A percentile compares a stretch with the other conserved stretches of the same genome.
Evolutionary conservation across 2,329 filamentous ascomycete genomes (phyloP).

Genomic region (Clonostachys solani): DNA sequence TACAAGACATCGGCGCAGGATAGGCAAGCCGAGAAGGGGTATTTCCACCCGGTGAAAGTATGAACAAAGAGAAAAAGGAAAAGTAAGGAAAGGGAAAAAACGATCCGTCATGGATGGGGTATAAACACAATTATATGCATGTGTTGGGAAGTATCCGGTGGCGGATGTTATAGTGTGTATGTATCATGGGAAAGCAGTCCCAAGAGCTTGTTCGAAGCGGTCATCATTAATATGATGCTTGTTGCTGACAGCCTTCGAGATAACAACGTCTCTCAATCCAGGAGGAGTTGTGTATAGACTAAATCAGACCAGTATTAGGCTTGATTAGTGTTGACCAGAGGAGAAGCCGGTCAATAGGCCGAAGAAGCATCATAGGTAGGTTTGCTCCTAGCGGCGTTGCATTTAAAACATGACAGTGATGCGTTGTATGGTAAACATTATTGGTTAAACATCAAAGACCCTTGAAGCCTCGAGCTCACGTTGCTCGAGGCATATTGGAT

Average conservation of each 20-base stretch:
- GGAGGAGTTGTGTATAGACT: too few species aligned
- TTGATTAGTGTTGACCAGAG: too few species aligned
- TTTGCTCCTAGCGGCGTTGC: too few species aligned
- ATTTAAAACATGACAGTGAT: too few species aligned
- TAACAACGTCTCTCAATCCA: too few species aligned
- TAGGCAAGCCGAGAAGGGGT: constrained; percentile 5
- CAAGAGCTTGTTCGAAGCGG: background rate
- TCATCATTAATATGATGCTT: background rate
- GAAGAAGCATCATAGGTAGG: too few species aligned
- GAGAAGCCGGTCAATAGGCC: too few species aligned
- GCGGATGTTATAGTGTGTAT: background rate
- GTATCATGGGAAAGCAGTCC: background rate
- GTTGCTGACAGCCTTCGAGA: background rate
- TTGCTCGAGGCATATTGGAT: too few species aligned
- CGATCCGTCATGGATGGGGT: constrained; percentile 12
- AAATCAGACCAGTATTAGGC: too few species aligned
- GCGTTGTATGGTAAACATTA: too few species aligned
- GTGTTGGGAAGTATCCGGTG: background rate
- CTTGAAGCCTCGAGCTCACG: too few species aligned
- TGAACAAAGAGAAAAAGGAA: constrained; percentile 3
- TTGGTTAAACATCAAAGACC: too few species aligned
- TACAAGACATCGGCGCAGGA: constrained; percentile 11
- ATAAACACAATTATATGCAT: constrained; percentile 8
- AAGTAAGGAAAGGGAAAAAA: constrained; percentile 3
- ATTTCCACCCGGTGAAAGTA: constrained; percentile 6